Evolutionary conservation across 2,329 filamentous ascomycete species (phyloP).

Genomic region (Xylaria sp.): DNA sequence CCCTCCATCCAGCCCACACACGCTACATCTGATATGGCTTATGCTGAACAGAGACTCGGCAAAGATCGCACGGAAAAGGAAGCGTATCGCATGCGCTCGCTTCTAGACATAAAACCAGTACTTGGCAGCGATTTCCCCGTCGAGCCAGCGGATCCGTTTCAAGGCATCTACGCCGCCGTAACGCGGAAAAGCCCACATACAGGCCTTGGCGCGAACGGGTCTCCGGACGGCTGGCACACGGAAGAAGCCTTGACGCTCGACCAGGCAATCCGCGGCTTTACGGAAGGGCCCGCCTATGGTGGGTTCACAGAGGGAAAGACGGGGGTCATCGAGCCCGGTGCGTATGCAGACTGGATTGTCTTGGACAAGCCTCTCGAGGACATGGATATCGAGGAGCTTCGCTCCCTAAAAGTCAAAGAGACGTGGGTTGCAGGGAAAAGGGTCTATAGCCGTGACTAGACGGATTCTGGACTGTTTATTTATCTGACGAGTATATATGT

Average conservation of each 20-base stretch:
- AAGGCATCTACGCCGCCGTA: constrained; percentile 75
- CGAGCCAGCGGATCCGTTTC: constrained; percentile 73
- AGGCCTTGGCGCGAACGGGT: constrained; percentile 59
- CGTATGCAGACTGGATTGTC: constrained; percentile 77
- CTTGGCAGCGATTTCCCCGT: constrained; percentile 79
- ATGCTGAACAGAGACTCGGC: constrained; percentile 70
- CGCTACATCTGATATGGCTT: constrained; percentile 76
- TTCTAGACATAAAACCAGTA: constrained; percentile 64
- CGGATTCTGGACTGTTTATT: background rate
- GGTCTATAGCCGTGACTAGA: constrained; percentile 53
- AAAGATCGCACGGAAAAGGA: constrained; percentile 61
- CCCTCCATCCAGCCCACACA: constrained; percentile 78
- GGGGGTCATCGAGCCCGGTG: constrained; percentile 68
- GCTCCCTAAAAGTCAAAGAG: constrained; percentile 66
- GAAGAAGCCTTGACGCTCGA: constrained; percentile 68
- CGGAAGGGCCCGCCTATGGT: constrained; percentile 66
- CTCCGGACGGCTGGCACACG: constrained; percentile 63
- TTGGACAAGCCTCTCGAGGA: constrained; percentile 66
- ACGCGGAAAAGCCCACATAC: constrained; percentile 69
- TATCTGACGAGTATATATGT: background rate
- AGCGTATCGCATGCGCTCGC: constrained; percentile 73
- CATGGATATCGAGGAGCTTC: constrained; percentile 62
- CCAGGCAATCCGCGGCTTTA: constrained; percentile 71
- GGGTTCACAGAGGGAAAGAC: constrained; percentile 68
- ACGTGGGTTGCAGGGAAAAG: constrained; percentile 73